phyloP scores from a whole-genome alignment of 2,329 filamentous ascomycete genomes.

The Akanthomyces muscarius region DNA sequence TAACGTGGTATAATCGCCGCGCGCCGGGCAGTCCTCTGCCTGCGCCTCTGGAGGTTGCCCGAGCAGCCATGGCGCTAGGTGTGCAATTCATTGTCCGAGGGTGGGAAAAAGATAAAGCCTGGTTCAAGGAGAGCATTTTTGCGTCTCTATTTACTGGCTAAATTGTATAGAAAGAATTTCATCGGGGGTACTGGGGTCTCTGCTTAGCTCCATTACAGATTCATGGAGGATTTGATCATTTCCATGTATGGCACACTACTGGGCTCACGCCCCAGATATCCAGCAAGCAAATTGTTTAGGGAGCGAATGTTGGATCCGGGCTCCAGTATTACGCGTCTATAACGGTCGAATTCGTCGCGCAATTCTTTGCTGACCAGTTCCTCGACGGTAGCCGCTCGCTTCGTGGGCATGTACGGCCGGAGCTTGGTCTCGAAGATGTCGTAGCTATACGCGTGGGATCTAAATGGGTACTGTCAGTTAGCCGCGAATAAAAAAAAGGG shows the following conservation, averaged over 20 bases:
- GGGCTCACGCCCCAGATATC: not conserved
- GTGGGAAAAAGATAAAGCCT: constrained; percentile 8
- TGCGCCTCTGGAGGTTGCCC: constrained; percentile 5
- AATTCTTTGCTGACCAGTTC: too few species aligned
- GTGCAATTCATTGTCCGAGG: constrained; percentile 3
- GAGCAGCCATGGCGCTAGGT: constrained; percentile 5
- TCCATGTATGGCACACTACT: not conserved
- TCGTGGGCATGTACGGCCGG: too few species aligned
- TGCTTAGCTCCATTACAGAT: not conserved
- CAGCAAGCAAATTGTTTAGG: not conserved
- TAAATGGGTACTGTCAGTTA: too few species aligned
- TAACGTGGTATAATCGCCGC: not conserved
- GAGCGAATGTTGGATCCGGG: not conserved
- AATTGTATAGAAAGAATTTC: not conserved
- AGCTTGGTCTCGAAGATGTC: too few species aligned
- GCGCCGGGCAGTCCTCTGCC: not conserved
- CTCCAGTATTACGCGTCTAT: constrained; percentile 53
- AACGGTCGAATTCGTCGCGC: too few species aligned
- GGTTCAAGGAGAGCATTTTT: constrained; percentile 11
- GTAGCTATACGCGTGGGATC: too few species aligned
- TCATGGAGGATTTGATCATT: not conserved
- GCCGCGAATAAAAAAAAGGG: too few species aligned
- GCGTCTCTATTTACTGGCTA: not conserved
- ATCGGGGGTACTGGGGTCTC: not conserved
- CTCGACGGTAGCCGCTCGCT: too few species aligned